phyloP scores from a whole-genome alignment of 805 yeast genomes.

The Teunomyces funiuensis region DNA sequence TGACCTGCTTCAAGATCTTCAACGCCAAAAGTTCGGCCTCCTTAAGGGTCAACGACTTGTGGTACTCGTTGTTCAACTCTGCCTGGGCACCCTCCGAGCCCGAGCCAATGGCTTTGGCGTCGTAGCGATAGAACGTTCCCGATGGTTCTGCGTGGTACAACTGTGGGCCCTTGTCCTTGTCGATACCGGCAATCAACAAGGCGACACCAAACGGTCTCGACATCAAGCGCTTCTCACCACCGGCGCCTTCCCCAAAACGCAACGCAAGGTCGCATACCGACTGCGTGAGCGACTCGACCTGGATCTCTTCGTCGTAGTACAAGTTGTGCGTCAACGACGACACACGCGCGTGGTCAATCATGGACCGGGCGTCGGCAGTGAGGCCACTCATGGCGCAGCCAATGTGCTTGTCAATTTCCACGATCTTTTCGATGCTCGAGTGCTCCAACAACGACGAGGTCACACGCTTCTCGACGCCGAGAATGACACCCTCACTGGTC shows the following conservation, averaged over 20 bases:
- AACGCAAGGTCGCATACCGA: slow-evolving; percentile 95
- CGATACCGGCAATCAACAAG: slow-evolving; percentile 89
- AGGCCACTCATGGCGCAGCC: slow-evolving; percentile 99
- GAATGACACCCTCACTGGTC: slow-evolving; percentile 91
- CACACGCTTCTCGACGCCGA: slow-evolving; percentile 96
- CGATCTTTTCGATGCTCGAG: slow-evolving; percentile 91
- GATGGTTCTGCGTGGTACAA: slow-evolving; percentile 98
- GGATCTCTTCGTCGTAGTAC: slow-evolving; percentile 88
- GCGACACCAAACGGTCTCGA: slow-evolving; percentile 99
- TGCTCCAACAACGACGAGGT: slow-evolving; percentile 90
- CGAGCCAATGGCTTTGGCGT: slow-evolving; percentile 98
- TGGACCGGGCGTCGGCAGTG: slow-evolving; percentile 97
- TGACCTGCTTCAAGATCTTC: slow-evolving; percentile 91
- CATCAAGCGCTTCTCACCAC: slow-evolving; percentile 93
- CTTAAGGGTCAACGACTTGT: slow-evolving; percentile 80
- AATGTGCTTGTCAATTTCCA: slow-evolving; percentile 89
- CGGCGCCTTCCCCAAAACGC: slow-evolving; percentile 95
- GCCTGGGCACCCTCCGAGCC: slow-evolving; percentile 99
- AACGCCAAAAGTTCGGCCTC: slow-evolving; percentile 91
- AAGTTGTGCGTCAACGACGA: slow-evolving; percentile 82
- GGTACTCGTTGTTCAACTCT: slow-evolving; percentile 95
- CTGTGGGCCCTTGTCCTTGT: slow-evolving; percentile 92
- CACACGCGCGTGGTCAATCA: slow-evolving; percentile 98
- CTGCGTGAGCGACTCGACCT: slow-evolving; percentile 92
- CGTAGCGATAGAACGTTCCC: slow-evolving; percentile 95